Base-by-base conservation (phyloP, 345 rosid genomes). In the Rhodamnia rubescens region DNA sequence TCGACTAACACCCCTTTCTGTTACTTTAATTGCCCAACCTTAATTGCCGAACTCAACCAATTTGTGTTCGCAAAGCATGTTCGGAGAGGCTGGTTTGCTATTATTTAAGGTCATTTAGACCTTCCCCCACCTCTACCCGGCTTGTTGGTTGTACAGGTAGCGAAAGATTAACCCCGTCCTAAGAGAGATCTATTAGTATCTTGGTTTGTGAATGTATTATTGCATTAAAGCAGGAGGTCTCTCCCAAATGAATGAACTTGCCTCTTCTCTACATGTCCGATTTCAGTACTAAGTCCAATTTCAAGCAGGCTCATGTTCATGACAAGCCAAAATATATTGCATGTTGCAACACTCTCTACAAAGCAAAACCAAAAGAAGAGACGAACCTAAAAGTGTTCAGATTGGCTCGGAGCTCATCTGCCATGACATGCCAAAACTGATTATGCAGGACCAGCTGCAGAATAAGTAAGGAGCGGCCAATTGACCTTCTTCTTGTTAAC, bases 101-200 rank as follows among this genome's bases (percentile, higher is more conserved):
- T 82, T 83, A 83, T 84, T 80, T 47, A 21, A 55, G 74, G 85
- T 78, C 78, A 51, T 54, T 59, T 13, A 58, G 85, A 83, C 75
- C 82, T 85, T 83, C 85, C 58, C 84, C 42, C 83, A 20, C 47
- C 88, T 85, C 82, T 82, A 74, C 83, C 86, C 87, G 52, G 86
- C 86, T 85, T 57, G 86, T 80, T 86, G 85, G 74, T 58, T 85
- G 86, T 58, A 69, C 74, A 29, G 42, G 82, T 59, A 84, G 82
- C 61, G 24, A 82, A 52, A 69, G 42, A 18, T 36, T 36, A 69
- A 69, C 80, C 80, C 42, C 40, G 80, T 36, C 47, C 47, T 10
- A 36, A 18, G 80, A 69, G 47, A 69, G 80, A 18, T 18, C 80
- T 6, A 18, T 36, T 36, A 36, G 80, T 9, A 20, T 69, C 80